phyloP scores from a whole-genome alignment of 306 rosid species.

The Sicyos baderoa region DNA sequence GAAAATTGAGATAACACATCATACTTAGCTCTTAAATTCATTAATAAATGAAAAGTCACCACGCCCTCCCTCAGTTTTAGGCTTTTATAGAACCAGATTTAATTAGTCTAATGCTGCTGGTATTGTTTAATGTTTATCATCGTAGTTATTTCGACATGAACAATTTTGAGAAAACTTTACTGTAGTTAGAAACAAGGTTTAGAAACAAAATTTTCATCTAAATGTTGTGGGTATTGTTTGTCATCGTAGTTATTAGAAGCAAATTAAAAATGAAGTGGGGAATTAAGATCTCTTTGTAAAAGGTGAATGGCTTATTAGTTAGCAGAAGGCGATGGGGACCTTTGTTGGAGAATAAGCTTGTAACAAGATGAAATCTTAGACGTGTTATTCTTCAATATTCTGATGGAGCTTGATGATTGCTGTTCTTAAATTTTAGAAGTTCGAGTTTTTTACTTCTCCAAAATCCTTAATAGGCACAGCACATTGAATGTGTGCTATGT shows the following conservation, averaged over 20 bases:
- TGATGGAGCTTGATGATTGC: background rate
- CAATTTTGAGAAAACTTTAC: background rate
- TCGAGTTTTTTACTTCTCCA: background rate
- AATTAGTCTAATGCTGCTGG: no score
- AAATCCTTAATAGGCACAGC: background rate
- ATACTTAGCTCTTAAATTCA: no score
- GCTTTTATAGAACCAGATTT: no score
- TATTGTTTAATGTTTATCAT: no score
- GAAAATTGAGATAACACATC: no score
- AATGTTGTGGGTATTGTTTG: background rate
- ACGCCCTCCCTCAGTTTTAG: no score
- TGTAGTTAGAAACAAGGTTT: background rate
- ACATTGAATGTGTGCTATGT: no score
- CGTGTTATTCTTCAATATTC: background rate
- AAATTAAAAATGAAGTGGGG: background rate
- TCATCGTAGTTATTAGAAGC: background rate
- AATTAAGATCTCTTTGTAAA: background rate
- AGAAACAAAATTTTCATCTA: background rate
- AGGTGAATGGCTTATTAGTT: background rate
- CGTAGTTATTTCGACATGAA: no score
- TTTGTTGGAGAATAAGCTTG: background rate
- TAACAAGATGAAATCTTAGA: background rate
- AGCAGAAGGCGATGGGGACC: no score
- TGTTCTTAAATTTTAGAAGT: background rate
- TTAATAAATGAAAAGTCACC: no score